Conservation (phyloP, 371 early-diverging fungal genomes). For the Batrachochytrium dendrobatidis region DNA sequence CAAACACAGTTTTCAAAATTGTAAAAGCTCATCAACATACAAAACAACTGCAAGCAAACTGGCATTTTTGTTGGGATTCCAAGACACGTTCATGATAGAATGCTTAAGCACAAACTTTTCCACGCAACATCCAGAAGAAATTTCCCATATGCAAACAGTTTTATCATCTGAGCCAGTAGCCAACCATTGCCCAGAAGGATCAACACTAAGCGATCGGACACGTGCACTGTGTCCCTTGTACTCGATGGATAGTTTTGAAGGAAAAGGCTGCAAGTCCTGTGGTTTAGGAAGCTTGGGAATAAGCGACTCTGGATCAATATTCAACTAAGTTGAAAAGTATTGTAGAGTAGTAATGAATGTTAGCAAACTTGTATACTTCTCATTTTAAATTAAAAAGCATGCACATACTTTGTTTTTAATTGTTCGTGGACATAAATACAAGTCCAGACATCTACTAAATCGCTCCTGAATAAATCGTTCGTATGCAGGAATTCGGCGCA, state of each 20-base stretch:
- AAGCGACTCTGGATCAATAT: slow-evolving; percentile 86
- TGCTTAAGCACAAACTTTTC: slow-evolving; percentile 60
- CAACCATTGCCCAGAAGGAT: slow-evolving; percentile 85
- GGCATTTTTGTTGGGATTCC: slow-evolving; percentile 81
- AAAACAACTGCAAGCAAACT: slow-evolving; percentile 72
- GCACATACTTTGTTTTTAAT: slow-evolving; percentile 64
- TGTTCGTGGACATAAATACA: slow-evolving; percentile 92
- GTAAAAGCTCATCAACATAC: too few species aligned
- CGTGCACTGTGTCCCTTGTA: slow-evolving; percentile 76
- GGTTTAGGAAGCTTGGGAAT: slow-evolving; percentile 94
- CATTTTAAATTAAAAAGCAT: background rate
- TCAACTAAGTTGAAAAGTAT: slow-evolving; percentile 36
- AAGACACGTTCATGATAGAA: slow-evolving; percentile 62
- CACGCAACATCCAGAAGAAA: slow-evolving; percentile 80
- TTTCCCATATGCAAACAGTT: slow-evolving; percentile 86
- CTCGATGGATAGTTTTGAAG: slow-evolving; percentile 65
- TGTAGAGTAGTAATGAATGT: background rate
- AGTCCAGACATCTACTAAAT: slow-evolving; percentile 91
- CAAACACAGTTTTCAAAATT: background rate
- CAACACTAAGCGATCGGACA: slow-evolving; percentile 76
- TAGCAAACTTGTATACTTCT: background rate
- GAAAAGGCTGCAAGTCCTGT: slow-evolving; percentile 92
- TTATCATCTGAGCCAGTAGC: slow-evolving; percentile 65
- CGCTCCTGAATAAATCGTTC: slow-evolving; percentile 81
- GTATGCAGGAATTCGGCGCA: slow-evolving; percentile 86